These are phyloP conservation scores for Myxozyma mucilagina DNA, from an alignment of 805 yeast genomes.

Conservation along the genomic window DNA sequence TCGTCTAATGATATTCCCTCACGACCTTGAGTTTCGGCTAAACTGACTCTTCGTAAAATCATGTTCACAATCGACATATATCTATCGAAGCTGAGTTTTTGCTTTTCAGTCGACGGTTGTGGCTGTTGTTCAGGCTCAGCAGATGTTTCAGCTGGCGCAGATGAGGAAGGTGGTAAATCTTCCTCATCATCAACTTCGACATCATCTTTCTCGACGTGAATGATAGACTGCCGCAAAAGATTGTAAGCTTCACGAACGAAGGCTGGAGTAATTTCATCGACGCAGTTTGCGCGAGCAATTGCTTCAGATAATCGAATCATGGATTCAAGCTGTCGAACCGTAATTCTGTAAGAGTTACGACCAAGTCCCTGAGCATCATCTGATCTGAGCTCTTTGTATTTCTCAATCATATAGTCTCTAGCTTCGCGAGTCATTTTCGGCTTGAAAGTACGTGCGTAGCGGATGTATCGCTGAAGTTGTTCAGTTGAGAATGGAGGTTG, in stretches of 20 bases:
- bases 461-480: slow-evolving; percentile 82
- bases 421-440: slow-evolving; percentile 85
- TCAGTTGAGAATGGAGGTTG: slow-evolving; percentile 87
- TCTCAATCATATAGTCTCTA: slow-evolving; percentile 68
- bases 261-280: slow-evolving; percentile 76
- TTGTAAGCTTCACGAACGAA: slow-evolving; percentile 94
- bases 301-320: slow-evolving; percentile 86
- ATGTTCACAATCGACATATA: slow-evolving; percentile 81
- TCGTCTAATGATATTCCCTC: slow-evolving; percentile 67
- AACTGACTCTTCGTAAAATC: slow-evolving; percentile 65
- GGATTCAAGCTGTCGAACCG: slow-evolving; percentile 89
- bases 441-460: slow-evolving; percentile 88
- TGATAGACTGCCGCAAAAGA: slow-evolving; percentile 83
- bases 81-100: slow-evolving; percentile 77
- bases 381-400: slow-evolving; percentile 80
- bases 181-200: slow-evolving; percentile 77
- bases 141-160: slow-evolving; percentile 20
- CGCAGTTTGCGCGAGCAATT: slow-evolving; percentile 94
- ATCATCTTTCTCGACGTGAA: slow-evolving; percentile 92
- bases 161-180: too few relatives aligned
- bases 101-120: slow-evolving; percentile 42
- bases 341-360: slow-evolving; percentile 85
- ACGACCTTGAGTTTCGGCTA: slow-evolving; percentile 51
- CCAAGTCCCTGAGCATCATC: slow-evolving; percentile 87
- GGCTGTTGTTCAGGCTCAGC: slow-evolving; percentile 29